phyloP scores from a whole-genome alignment of 306 rosid genomes.

The Castanea mollissima region DNA sequence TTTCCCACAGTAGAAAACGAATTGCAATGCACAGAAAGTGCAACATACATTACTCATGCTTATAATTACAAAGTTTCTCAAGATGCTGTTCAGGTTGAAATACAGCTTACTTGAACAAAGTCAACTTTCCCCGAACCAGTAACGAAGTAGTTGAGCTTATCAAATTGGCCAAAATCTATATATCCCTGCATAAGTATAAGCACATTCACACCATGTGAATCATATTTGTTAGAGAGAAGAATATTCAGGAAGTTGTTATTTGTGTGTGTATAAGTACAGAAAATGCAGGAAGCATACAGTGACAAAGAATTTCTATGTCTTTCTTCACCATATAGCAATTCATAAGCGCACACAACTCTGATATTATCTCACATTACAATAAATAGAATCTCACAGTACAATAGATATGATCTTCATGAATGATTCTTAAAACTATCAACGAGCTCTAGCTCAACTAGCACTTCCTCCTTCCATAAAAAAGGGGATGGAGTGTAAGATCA shows the following conservation, averaged over 20 bases:
- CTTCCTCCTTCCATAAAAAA: no score
- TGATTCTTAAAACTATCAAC: not conserved
- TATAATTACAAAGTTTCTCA: not conserved
- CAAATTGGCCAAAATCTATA: slow-evolving; percentile 83
- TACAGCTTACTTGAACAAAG: slow-evolving; percentile 76
- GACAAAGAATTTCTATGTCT: not conserved
- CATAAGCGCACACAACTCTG: not conserved
- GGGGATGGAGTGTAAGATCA: no score
- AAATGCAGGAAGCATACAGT: not conserved
- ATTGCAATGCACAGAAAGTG: slow-evolving; percentile 1
- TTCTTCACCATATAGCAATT: not conserved
- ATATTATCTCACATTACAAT: not conserved
- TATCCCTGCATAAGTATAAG: slow-evolving; percentile 63
- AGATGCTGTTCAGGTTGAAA: not conserved
- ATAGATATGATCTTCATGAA: not conserved
- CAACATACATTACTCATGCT: slow-evolving; percentile 2
- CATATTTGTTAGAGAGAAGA: slow-evolving; percentile 14
- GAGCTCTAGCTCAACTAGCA: no score
- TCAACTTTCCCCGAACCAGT: slow-evolving; percentile 67
- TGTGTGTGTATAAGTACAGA: slow-evolving; percentile 7
- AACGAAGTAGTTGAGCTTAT: slow-evolving; percentile 62
- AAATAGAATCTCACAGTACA: not conserved
- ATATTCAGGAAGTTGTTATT: not conserved
- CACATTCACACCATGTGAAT: slow-evolving; percentile 24
- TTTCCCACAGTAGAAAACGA: not conserved